A percentile compares a stretch with the other conserved stretches of the same genome.
These are phyloP conservation scores for Heimioporus sp. DNA, from an alignment of 768 basidiomycete species.

Conservation along the genomic window DNA sequence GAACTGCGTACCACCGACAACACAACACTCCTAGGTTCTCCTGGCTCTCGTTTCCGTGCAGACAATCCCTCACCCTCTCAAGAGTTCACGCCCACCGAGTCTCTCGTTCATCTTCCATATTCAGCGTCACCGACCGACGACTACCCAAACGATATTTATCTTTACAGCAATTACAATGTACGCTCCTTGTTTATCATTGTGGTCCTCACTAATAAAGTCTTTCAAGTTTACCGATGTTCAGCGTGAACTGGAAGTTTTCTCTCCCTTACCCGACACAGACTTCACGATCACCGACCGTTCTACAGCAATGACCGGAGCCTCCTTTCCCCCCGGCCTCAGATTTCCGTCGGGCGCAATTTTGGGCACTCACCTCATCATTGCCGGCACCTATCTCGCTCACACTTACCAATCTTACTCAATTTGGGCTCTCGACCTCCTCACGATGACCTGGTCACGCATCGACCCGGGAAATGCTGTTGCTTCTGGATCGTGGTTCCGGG, in stretches of 20 bases:
- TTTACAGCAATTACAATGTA: slow-evolving; percentile 97
- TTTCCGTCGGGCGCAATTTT: slow-evolving; percentile 95
- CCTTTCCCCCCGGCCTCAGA: slow-evolving; percentile 90
- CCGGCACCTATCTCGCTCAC: slow-evolving; percentile 93
- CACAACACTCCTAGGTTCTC: slow-evolving; percentile 46
- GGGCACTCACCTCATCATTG: slow-evolving; percentile 89
- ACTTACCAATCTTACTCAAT: slow-evolving; percentile 94
- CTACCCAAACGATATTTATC: slow-evolving; percentile 80
- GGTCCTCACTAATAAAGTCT: slow-evolving; percentile 7
- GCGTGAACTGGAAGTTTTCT: slow-evolving; percentile 90
- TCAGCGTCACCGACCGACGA: slow-evolving; percentile 70
- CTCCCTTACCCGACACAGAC: slow-evolving; percentile 70
- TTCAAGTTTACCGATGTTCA: slow-evolving; percentile 89
- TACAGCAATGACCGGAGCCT: slow-evolving; percentile 70
- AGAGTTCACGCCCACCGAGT: slow-evolving; percentile 57
- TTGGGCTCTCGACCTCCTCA: slow-evolving; percentile 87
- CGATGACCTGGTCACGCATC: slow-evolving; percentile 84
- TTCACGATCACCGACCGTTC: slow-evolving; percentile 84
- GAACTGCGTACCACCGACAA: slow-evolving; percentile 46
- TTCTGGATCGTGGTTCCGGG: slow-evolving; percentile 93
- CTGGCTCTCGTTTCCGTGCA: slow-evolving; percentile 57
- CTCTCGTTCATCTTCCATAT: slow-evolving; percentile 71
- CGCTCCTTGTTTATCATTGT: slow-evolving; percentile 25
- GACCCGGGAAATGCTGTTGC: slow-evolving; percentile 85
- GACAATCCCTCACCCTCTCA: slow-evolving; percentile 41